A percentile compares a stretch with the other conserved stretches of the same genome.
These are phyloP conservation scores for Pilatotrama ljubarskyi DNA, from an alignment of 768 basidiomycete genomes.

Conservation along the genomic window DNA sequence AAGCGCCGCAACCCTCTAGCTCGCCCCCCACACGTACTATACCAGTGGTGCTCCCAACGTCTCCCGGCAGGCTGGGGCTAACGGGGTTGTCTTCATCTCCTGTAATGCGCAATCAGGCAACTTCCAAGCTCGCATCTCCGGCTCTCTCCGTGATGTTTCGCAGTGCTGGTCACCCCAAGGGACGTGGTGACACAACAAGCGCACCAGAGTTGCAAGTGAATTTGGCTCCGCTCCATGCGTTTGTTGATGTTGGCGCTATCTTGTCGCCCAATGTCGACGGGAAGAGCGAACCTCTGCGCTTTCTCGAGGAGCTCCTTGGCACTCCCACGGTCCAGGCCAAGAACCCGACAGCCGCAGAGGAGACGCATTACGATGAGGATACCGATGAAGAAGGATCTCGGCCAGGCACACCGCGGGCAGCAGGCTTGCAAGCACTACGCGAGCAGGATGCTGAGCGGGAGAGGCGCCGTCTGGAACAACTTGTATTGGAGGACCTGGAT, in stretches of 20 bases:
- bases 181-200: neutral
- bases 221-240: constrained; percentile 71
- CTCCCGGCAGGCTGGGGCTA: constrained; percentile 17
- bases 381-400: constrained; percentile 39
- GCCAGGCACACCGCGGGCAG: constrained; percentile 38
- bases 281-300: constrained; percentile 40
- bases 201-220: constrained; percentile 40
- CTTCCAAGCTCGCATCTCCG: neutral
- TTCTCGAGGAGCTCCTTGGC: constrained; percentile 47
- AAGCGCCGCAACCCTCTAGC: neutral
- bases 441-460: constrained; percentile 30
- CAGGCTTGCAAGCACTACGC: constrained; percentile 2
- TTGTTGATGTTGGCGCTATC: constrained; percentile 61
- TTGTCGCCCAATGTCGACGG: constrained; percentile 35
- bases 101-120: neutral
- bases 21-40: neutral
- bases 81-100: constrained; percentile 11
- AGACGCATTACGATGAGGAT: constrained; percentile 25
- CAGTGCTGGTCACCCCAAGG: neutral
- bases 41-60: constrained; percentile 11
- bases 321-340: neutral
- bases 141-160: constrained; percentile 16
- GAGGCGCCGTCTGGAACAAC: constrained; percentile 47
- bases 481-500: constrained; percentile 62
- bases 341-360: neutral